Evolutionary conservation across 768 basidiomycete genomes (phyloP).

Genomic region (Xanthoconium purpureum): DNA sequence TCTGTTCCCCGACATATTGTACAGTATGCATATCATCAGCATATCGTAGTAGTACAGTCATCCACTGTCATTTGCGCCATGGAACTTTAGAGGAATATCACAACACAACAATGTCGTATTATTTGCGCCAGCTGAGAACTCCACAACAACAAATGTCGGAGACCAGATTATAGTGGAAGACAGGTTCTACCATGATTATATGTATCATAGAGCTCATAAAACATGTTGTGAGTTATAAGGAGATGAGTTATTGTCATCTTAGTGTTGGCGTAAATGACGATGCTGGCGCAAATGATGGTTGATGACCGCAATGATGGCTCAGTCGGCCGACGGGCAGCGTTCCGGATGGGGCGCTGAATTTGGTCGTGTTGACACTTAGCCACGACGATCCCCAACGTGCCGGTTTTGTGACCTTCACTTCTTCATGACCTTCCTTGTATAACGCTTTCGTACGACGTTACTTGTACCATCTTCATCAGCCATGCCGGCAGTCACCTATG

Average conservation of each 20-base stretch:
- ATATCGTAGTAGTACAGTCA: constrained; percentile 25
- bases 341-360: constrained; percentile 11
- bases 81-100: too few species aligned
- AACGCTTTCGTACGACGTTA: constrained; percentile 5
- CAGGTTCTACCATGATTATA: too few species aligned
- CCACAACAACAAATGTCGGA: too few species aligned
- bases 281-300: too few species aligned
- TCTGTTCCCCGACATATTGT: constrained; percentile 27
- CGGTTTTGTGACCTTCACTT: neutral
- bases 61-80: too few species aligned
- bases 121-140: too few species aligned
- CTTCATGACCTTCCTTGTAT: constrained; percentile 12
- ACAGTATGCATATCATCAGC: constrained; percentile 21
- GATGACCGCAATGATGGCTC: neutral
- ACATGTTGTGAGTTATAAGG: too few species aligned
- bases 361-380: constrained; percentile 27
- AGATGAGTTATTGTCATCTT: too few species aligned
- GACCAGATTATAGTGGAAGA: too few species aligned
- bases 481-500: constrained; percentile 47
- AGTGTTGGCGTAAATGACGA: too few species aligned
- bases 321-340: neutral
- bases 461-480: neutral
- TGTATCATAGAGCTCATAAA: too few species aligned
- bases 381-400: neutral
- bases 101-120: too few species aligned